Evolutionary conservation across 2,329 filamentous ascomycete species (phyloP), one percentile per base, ranked within the genome.

Genomic region (Fusarium foetens): DNA sequence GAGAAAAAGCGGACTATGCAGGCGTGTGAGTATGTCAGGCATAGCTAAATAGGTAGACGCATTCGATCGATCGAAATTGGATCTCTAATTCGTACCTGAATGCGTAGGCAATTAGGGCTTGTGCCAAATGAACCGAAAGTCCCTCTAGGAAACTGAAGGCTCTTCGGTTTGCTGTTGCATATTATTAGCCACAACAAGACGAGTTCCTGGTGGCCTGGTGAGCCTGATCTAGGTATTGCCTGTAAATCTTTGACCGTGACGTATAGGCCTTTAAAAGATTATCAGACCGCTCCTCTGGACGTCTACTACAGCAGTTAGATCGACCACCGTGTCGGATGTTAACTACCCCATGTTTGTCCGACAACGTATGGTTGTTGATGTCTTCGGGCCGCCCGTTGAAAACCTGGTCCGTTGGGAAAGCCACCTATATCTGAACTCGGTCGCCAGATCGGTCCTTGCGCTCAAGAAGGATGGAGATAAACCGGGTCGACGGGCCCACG

Each of bases 351-450:
- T 54, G 48, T 46, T 52, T 61, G 16, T 64, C 46, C 27, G 54
- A 68, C 43, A 72, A 68, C 70, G 58, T 60, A 68, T 58, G 66
- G 62, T 61, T 67, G 57, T 72, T 68, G 46, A 62, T 39, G 33
- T 54, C 42, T 70, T 70, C 66, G 70, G 70, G 49, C 70, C 60
- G 60, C 38, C 41, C 31, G 43, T 36, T 29, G 55, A 25, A 64
- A 60, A 70, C 69, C 59, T 62, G 48, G 38, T 41, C 57, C 27
- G 41, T 41, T 53, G 53, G 54, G 52, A 69, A 58, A 58, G 39
- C 53, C 45, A 52, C 68, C 39, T 48, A 54, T 54, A 65, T 65
- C n/a, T 42, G 23, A 45, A 45, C 52, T 54, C 27, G 45, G 41
- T 51, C 52, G 52, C 51, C 53, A 39, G 35, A 25, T 49, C 55